Conservation (phyloP, 75 land plant genomes). For the Picea sitchensis region DNA sequence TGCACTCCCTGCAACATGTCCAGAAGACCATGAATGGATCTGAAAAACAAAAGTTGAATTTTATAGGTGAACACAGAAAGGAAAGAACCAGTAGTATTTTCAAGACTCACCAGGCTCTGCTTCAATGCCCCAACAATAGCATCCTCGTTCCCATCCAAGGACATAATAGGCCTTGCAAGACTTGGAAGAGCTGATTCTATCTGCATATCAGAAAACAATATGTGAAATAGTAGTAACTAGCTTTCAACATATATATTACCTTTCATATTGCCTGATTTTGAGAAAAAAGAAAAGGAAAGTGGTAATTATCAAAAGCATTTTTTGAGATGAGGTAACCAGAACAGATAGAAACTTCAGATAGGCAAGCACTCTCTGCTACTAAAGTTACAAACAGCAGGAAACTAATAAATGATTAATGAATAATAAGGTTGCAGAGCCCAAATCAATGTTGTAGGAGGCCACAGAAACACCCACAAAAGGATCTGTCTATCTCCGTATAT, state of each 20-base stretch:
- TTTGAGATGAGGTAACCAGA: no score
- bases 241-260: background rate
- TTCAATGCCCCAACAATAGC: slow-evolving; percentile 88
- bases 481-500: no score
- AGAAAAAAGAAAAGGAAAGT: no score
- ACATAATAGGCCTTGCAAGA: slow-evolving; percentile 91
- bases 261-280: background rate
- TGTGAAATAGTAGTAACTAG: background rate
- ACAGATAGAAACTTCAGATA: background rate
- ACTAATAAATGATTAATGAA: background rate
- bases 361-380: background rate
- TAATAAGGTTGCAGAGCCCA: background rate
- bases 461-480: no score
- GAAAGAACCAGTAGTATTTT: background rate
- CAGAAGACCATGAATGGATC: background rate
- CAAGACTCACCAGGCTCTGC: slow-evolving; percentile 74
- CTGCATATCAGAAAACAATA: slow-evolving; percentile 29
- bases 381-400: background rate
- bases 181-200: slow-evolving; percentile 96
- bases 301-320: no score
- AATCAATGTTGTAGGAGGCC: no score
- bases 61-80: background rate
- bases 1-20: background rate
- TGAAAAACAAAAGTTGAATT: background rate
- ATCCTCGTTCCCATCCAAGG: slow-evolving; percentile 96